Percentiles rank a stretch among this genome's conserved stretches.
Evolutionary conservation across 1,139 yeast genomes (phyloP).

Genomic region (Waltiozyma sp.): DNA sequence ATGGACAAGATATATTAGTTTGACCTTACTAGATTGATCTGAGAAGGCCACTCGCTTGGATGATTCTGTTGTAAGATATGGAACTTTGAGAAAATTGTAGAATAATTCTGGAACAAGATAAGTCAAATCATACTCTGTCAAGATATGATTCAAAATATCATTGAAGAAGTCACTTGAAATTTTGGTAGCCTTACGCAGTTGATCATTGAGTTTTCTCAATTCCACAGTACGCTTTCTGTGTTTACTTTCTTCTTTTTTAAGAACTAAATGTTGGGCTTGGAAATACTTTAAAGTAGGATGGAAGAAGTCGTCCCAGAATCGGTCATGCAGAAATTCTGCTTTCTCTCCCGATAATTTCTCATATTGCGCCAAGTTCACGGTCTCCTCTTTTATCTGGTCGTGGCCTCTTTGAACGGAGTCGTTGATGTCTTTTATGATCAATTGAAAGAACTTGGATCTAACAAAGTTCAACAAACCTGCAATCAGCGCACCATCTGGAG

Average conservation of each 20-base stretch:
- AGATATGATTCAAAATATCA: slow-evolving; percentile 27
- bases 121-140: slow-evolving; percentile 27
- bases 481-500: slow-evolving; percentile 14
- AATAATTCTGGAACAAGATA: slow-evolving; percentile 22
- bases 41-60: slow-evolving; percentile 8
- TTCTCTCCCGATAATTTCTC: slow-evolving; percentile 7
- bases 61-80: slow-evolving; percentile 6
- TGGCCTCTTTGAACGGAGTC: slow-evolving; percentile 4
- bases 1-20: slow-evolving; percentile 39
- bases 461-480: slow-evolving; percentile 16
- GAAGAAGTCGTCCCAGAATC: slow-evolving; percentile 50
- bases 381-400: slow-evolving; percentile 8
- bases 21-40: slow-evolving; percentile 22
- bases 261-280: slow-evolving; percentile 15
- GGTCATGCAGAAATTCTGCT: slow-evolving; percentile 27
- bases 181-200: slow-evolving; percentile 36
- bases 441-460: slow-evolving; percentile 10
- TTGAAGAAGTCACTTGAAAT: slow-evolving; percentile 37
- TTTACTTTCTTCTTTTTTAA: slow-evolving; percentile 18
- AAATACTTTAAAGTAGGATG: slow-evolving; percentile 51
- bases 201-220: slow-evolving; percentile 42
- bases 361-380: slow-evolving; percentile 7
- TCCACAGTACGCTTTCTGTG: slow-evolving; percentile 33
- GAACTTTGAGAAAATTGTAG: slow-evolving; percentile 9
- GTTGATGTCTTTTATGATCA: slow-evolving; percentile 14